Conservation (phyloP, 176 grass and related monocot genomes). For the Oryza meyeriana region DNA sequence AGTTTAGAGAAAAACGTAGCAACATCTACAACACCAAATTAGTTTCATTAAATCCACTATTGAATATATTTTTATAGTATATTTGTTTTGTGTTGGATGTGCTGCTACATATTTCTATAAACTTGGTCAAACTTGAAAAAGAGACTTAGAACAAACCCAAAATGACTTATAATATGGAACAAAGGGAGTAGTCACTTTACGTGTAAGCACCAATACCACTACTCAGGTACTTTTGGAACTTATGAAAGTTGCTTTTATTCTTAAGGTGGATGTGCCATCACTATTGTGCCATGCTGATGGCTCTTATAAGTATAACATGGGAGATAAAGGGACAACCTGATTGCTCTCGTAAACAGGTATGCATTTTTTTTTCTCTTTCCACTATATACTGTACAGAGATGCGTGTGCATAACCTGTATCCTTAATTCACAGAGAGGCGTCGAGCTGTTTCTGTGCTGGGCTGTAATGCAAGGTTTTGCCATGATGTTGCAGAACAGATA, state of each 20-base stretch:
- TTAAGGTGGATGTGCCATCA: conserved; percentile 98
- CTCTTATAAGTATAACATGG: conserved; percentile 95
- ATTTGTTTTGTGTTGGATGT: too few species aligned
- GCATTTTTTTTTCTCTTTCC: conserved; percentile 9
- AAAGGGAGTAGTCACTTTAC: background rate
- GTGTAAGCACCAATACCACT: background rate
- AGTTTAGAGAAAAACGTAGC: too few species aligned
- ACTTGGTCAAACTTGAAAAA: too few species aligned
- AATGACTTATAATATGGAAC: too few species aligned
- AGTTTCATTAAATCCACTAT: too few species aligned
- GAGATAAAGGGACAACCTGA: conserved; percentile 91
- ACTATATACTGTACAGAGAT: conserved; percentile 7
- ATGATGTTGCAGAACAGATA: conserved; percentile 99
- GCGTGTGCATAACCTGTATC: conserved; percentile 13
- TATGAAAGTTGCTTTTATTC: conserved; percentile 9
- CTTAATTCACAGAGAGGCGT: conserved; percentile 73
- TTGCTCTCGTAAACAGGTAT: conserved; percentile 84
- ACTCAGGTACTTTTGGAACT: background rate
- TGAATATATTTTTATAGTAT: too few species aligned
- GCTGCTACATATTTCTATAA: too few species aligned
- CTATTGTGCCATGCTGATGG: conserved; percentile 98
- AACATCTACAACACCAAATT: too few species aligned
- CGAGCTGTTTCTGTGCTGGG: conserved; percentile 90
- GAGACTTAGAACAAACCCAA: too few species aligned
- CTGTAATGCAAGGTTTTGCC: conserved; percentile 94